Conservation (phyloP, 2,329 filamentous ascomycete genomes). For the Aphanocladium album region DNA sequence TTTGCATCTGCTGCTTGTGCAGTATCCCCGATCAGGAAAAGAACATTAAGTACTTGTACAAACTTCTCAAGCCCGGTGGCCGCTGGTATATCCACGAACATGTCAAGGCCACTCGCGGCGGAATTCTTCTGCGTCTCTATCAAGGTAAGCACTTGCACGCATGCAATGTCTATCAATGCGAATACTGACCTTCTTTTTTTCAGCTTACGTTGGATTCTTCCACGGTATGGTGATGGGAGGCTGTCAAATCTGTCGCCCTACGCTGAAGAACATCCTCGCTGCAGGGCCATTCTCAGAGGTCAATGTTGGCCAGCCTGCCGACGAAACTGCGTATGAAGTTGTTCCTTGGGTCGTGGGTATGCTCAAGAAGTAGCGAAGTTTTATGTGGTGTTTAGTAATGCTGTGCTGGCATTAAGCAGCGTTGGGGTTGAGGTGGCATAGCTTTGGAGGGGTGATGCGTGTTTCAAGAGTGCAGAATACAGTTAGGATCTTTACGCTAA, state of each 20-base stretch:
- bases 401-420: too few relatives aligned
- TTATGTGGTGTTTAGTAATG: background rate
- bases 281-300: constrained; percentile 47
- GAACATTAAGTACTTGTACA: constrained; percentile 52
- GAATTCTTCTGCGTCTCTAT: constrained; percentile 39
- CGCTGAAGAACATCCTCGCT: constrained; percentile 39
- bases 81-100: constrained; percentile 62
- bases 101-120: constrained; percentile 38
- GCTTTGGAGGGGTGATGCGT: too few relatives aligned
- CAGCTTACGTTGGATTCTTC: constrained; percentile 46
- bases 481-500: background rate
- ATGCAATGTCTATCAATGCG: background rate
- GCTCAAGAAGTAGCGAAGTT: constrained; percentile 40
- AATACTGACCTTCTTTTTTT: background rate
- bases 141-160: constrained; percentile 39
- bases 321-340: constrained; percentile 37
- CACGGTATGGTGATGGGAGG: constrained; percentile 50
- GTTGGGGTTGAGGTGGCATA: too few relatives aligned
- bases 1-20: constrained; percentile 58
- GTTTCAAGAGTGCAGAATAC: background rate
- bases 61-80: constrained; percentile 55
- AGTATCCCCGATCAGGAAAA: constrained; percentile 55
- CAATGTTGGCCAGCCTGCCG: constrained; percentile 38
- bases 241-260: constrained; percentile 47
- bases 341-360: constrained; percentile 49